Evolutionary conservation across 2,329 filamentous ascomycete species (phyloP).

Genomic region (Peltaster fructicola): DNA sequence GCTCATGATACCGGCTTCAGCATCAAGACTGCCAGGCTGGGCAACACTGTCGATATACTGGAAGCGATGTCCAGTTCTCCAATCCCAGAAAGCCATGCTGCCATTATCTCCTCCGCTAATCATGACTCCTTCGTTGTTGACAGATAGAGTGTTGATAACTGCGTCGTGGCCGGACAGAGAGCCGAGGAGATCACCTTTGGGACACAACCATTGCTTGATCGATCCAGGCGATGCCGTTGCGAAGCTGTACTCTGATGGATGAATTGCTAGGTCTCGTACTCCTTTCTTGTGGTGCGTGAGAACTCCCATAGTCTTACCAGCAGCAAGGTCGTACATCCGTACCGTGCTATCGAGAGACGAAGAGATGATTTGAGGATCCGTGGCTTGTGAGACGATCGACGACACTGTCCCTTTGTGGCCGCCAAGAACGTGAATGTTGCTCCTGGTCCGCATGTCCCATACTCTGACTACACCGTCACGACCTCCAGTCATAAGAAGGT

Average conservation of each 20-base stretch:
- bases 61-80: conserved; percentile 89
- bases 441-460: conserved; percentile 96
- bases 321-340: conserved; percentile 85
- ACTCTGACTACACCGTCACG: conserved; percentile 87
- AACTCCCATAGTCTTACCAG: conserved; percentile 89
- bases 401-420: conserved; percentile 86
- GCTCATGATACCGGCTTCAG: conserved; percentile 87
- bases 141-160: conserved; percentile 84
- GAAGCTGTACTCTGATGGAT: conserved; percentile 92
- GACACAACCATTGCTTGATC: conserved; percentile 99
- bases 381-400: conserved; percentile 82
- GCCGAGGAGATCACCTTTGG: conserved; percentile 96
- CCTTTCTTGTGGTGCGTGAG: conserved; percentile 98
- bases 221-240: conserved; percentile 78
- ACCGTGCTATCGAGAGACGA: conserved; percentile 86
- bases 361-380: conserved; percentile 87
- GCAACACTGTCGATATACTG: conserved; percentile 80
- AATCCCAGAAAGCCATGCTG: conserved; percentile 95
- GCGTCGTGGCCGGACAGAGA: conserved; percentile 95
- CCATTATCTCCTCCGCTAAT: conserved; percentile 95
- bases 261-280: conserved; percentile 64
- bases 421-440: conserved; percentile 82
- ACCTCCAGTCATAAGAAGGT: conserved; percentile 86
- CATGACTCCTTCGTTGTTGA: conserved; percentile 87
- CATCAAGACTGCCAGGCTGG: conserved; percentile 83